Percentiles rank a stretch among this genome's conserved stretches.
phyloP scores from a whole-genome alignment of 2,329 filamentous ascomycete species.

The Nannizziopsis barbatae region DNA sequence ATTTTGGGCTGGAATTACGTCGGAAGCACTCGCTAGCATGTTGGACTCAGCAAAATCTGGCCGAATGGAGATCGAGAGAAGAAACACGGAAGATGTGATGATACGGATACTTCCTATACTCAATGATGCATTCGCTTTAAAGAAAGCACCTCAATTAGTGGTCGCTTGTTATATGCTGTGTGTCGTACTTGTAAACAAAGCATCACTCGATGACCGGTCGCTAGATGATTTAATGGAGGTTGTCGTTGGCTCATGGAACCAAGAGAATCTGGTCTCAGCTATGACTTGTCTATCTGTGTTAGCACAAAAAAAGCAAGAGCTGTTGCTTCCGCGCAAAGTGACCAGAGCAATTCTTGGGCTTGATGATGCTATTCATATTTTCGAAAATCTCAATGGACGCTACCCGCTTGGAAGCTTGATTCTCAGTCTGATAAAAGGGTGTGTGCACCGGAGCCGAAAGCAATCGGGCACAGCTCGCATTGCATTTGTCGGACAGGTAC shows the following conservation, averaged over 20 bases:
- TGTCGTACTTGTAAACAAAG: constrained; percentile 73
- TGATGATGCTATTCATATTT: constrained; percentile 23
- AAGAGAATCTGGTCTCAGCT: constrained; percentile 60
- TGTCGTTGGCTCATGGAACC: constrained; percentile 63
- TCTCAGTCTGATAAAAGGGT: constrained; percentile 29
- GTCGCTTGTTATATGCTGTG: constrained; percentile 87
- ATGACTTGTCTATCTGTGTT: constrained; percentile 72
- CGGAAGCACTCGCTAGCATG: constrained; percentile 74
- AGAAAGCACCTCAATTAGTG: constrained; percentile 65
- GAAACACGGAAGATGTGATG: constrained; percentile 68
- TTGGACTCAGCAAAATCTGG: constrained; percentile 68
- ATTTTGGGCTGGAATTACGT: constrained; percentile 84
- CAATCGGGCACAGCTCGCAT: constrained; percentile 20
- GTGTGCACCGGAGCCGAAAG: constrained; percentile 25
- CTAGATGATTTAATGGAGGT: constrained; percentile 87
- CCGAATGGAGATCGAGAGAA: constrained; percentile 60
- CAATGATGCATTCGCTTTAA: constrained; percentile 64
- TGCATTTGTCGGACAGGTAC: constrained; percentile 28
- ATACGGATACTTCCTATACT: constrained; percentile 58
- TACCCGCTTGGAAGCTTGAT: constrained; percentile 28
- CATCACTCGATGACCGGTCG: constrained; percentile 63
- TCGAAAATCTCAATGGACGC: constrained; percentile 27
- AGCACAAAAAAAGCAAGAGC: constrained; percentile 63
- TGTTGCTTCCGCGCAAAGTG: constrained; percentile 58
- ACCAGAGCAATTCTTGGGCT: constrained; percentile 42